Conservation (phyloP, 2,329 filamentous ascomycete genomes). For the Sarocladiaceae sp. region DNA sequence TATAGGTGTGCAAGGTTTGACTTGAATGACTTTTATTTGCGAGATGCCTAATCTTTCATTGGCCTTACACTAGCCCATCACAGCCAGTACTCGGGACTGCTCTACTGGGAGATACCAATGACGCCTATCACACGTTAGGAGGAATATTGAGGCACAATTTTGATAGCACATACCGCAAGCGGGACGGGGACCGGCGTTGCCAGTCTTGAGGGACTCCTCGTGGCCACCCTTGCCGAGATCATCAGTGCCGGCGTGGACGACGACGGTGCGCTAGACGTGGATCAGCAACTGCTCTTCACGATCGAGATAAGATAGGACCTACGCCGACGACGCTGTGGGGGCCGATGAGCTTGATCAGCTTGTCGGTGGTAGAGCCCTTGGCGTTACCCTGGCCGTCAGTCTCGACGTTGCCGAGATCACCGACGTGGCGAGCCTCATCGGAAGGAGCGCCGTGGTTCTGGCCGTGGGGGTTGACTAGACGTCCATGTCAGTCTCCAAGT, state of each 20-base stretch:
- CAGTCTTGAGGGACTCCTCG: slow-evolving; percentile 97
- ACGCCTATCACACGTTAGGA: slow-evolving; percentile 50
- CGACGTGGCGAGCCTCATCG: slow-evolving; percentile 85
- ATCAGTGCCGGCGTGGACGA: slow-evolving; percentile 91
- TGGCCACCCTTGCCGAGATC: slow-evolving; percentile 89
- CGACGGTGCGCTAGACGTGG: slow-evolving; percentile 70
- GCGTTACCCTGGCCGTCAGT: slow-evolving; percentile 90
- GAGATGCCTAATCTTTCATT: background rate
- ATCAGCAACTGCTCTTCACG: slow-evolving; percentile 10
- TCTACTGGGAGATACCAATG: slow-evolving; percentile 66
- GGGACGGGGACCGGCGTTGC: slow-evolving; percentile 87
- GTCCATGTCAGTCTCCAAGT: background rate
- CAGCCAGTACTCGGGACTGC: no score
- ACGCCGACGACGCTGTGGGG: slow-evolving; percentile 91
- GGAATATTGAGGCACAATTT: background rate
- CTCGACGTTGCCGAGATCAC: slow-evolving; percentile 95
- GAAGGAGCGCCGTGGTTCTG: slow-evolving; percentile 86
- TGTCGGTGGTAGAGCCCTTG: slow-evolving; percentile 73
- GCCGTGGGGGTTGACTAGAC: slow-evolving; percentile 83
- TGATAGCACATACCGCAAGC: slow-evolving; percentile 71
- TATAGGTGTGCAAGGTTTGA: no score
- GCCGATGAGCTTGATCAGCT: slow-evolving; percentile 89
- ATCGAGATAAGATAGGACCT: slow-evolving; percentile 27
- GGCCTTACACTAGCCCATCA: background rate
- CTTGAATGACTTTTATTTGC: background rate